Conservation (phyloP, 106 monocot genomes). For the Chionographis japonica region DNA sequence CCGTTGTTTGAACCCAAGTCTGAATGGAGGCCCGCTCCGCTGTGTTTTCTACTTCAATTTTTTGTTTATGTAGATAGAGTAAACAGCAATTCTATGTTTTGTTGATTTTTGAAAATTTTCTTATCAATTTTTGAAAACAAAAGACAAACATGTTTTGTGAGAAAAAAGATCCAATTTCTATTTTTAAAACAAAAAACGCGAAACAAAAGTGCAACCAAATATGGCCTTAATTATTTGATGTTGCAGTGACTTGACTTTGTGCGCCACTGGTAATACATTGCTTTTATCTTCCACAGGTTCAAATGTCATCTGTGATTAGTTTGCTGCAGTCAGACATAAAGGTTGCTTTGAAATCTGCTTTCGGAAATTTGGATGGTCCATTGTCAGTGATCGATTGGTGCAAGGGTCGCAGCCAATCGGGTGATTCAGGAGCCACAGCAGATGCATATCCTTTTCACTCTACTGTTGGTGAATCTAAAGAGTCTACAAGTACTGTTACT, state of each 20-base stretch:
- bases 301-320: conserved; percentile 62
- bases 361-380: conserved; percentile 81
- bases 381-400: conserved; percentile 80
- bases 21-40: too few relatives aligned
- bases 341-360: conserved; percentile 69
- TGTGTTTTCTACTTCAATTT: too few relatives aligned
- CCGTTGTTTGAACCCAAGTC: too few relatives aligned
- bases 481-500: conserved; percentile 45
- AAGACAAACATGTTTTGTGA: too few relatives aligned
- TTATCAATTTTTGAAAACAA: too few relatives aligned
- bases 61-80: too few relatives aligned
- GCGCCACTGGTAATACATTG: neutral
- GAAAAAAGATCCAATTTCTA: too few relatives aligned
- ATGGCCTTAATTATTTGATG: too few relatives aligned
- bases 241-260: neutral
- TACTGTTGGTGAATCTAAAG: conserved; percentile 47
- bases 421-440: conserved; percentile 37
- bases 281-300: conserved; percentile 43
- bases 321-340: conserved; percentile 89
- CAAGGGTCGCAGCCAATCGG: conserved; percentile 45
- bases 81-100: too few relatives aligned
- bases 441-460: conserved; percentile 55
- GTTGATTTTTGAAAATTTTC: too few relatives aligned
- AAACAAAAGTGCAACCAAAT: too few relatives aligned
- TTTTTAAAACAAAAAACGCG: too few relatives aligned